A percentile compares a stretch with the other conserved stretches of the same genome.
Conservation (phyloP, 2,329 filamentous ascomycete genomes). For the Amauroascus niger region DNA sequence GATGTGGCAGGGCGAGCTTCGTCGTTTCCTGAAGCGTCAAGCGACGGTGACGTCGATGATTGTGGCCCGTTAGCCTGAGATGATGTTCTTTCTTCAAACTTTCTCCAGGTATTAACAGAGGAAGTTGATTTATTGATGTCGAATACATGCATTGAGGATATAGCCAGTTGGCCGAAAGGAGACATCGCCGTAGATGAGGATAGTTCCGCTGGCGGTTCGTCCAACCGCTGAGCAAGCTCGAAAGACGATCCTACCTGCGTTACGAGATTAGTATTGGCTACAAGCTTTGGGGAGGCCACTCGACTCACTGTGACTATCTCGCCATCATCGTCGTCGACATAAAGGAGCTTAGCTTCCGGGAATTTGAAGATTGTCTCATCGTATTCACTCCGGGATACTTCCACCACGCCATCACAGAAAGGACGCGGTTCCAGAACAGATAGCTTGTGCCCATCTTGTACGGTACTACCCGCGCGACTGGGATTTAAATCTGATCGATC, state of each 20-base stretch:
- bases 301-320: slow-evolving; percentile 37
- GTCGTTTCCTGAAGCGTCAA: neutral
- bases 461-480: neutral
- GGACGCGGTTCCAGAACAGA: slow-evolving; percentile 2
- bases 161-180: slow-evolving; percentile 12
- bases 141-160: slow-evolving; percentile 37
- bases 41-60: neutral
- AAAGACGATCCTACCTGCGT: slow-evolving; percentile 39
- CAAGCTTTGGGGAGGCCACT: neutral
- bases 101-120: slow-evolving; percentile 33
- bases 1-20: neutral
- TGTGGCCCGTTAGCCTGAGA: neutral
- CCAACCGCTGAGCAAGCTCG: slow-evolving; percentile 39
- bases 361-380: slow-evolving; percentile 34
- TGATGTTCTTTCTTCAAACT: slow-evolving; percentile 1
- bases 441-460: neutral
- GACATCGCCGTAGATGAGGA: too few relatives aligned
- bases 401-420: slow-evolving; percentile 28
- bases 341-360: slow-evolving; percentile 36
- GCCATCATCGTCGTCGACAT: slow-evolving; percentile 40
- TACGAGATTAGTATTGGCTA: neutral
- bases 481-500: neutral
- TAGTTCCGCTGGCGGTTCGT: slow-evolving; percentile 27
- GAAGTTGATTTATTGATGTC: slow-evolving; percentile 37
- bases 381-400: slow-evolving; percentile 36